Evolutionary conservation across 2,329 filamentous ascomycete species (phyloP).

Genomic region (Claviceps spartinae): DNA sequence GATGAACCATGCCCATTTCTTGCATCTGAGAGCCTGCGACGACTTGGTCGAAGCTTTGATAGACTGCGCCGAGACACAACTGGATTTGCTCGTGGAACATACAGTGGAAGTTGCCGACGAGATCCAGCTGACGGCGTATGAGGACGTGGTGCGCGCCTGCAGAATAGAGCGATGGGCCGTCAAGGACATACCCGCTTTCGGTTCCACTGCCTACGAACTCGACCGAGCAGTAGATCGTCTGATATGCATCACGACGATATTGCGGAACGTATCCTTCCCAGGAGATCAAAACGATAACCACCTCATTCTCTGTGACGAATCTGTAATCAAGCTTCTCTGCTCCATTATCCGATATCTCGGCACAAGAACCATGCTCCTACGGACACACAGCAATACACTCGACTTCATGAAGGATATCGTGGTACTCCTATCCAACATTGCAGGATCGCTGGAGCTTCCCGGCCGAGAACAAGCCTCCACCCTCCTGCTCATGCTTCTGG

Average conservation of each 20-base stretch:
- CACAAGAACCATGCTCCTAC: conserved; percentile 74
- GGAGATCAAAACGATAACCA: conserved; percentile 52
- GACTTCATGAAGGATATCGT: conserved; percentile 97
- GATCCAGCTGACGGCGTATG: conserved; percentile 70
- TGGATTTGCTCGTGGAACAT: conserved; percentile 73
- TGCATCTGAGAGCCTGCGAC: conserved; percentile 61
- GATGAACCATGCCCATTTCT: conserved; percentile 48
- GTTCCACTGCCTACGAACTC: conserved; percentile 64
- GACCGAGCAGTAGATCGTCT: conserved; percentile 77
- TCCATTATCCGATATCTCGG: conserved; percentile 76
- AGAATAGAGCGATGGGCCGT: conserved; percentile 59
- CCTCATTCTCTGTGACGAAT: conserved; percentile 55
- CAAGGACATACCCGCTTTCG: conserved; percentile 60
- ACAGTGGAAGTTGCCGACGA: conserved; percentile 77
- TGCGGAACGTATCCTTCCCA: conserved; percentile 85
- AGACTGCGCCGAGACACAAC: conserved; percentile 81
- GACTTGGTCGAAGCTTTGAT: conserved; percentile 79
- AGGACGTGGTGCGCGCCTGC: conserved; percentile 73
- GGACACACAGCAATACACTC: conserved; percentile 69
- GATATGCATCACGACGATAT: conserved; percentile 80
- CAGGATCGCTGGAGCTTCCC: conserved; percentile 66
- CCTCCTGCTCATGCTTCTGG: conserved; percentile 75
- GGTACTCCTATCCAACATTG: conserved; percentile 78
- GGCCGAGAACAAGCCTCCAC: conserved; percentile 78
- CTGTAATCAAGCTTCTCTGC: conserved; percentile 72